Evolutionary conservation across 164 flowering plant genomes (phyloP), one percentile per base, ranked within the genome.

Genomic region (Sextonia rubra): DNA sequence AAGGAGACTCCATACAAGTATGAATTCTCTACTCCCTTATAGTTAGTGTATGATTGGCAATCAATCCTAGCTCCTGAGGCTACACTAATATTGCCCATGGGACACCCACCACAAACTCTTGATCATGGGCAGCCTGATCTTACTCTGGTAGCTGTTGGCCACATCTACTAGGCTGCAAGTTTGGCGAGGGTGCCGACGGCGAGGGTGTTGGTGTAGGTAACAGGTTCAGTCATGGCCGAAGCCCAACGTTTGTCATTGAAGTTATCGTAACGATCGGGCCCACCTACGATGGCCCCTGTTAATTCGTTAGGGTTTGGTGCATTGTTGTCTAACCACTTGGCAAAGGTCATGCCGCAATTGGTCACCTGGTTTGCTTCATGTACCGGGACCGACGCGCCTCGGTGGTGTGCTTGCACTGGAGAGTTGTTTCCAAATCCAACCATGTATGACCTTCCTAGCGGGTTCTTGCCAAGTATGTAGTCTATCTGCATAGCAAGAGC

Each of bases 261-360:
- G 60, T 80, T 78, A 69, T 90, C 96, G 52, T 81, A 83, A 0
- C 83, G 79, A 62, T 87, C 77, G 0, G 97, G 97, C 2, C 95
- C 97, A 64, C 95, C 97, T 23, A 87, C 97, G 44, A 90, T 49
- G 22, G 97, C 93, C 52, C 97, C 95, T n/a, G 82, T 82, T 70
- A 86, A 90, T 23, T 71, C 73, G 68, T 89, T 92, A 32, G 97
- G 93, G 63, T 90, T 87, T 0, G 89, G 86, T 1, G 69, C 64
- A 49, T 22, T 18, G 0, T 85, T 73, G 22, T 58, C 24, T 76
- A 71, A 87, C 83, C 87, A 90, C 30, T n/a, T 71, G 1, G 84
- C 78, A 68, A 60, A 69, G 24, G 89, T 95, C 20, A 85, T 86
- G 17, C 80, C 77, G 81, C 97, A 92, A 1, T 83, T 87, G 6